Percentiles rank a stretch among this genome's conserved stretches.
Evolutionary conservation across 305 asterid genomes (phyloP).

Genomic region (Coffea humblotiana): DNA sequence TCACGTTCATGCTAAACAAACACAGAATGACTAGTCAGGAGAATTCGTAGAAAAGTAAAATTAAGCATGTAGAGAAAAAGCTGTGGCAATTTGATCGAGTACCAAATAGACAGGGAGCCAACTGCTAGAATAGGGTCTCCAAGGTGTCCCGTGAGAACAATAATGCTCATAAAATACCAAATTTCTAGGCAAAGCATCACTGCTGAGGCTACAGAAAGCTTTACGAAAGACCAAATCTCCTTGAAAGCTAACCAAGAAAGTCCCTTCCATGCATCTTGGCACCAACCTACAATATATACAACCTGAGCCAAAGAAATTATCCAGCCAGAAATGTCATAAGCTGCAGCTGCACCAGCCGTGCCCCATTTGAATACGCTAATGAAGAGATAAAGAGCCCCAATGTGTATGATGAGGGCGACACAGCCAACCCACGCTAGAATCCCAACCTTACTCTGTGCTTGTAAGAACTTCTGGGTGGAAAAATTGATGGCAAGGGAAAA

Average conservation of each 20-base stretch:
- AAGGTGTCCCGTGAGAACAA: constrained; percentile 87
- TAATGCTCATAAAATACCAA: constrained; percentile 97
- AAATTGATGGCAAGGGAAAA: constrained; percentile 83
- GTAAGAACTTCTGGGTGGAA: constrained; percentile 85
- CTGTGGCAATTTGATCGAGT: constrained; percentile 4
- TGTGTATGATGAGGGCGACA: constrained; percentile 53
- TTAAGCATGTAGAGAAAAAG: background rate
- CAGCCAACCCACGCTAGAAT: constrained; percentile 83
- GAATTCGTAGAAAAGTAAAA: background rate
- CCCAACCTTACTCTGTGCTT: constrained; percentile 78
- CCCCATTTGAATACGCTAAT: constrained; percentile 73
- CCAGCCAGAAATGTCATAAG: constrained; percentile 83
- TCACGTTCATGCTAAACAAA: constrained; percentile 77
- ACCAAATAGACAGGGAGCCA: constrained; percentile 97
- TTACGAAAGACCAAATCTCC: constrained; percentile 66
- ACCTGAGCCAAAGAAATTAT: constrained; percentile 68
- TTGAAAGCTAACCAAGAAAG: constrained; percentile 71
- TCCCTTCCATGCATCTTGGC: constrained; percentile 81
- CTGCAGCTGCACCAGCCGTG: constrained; percentile 74
- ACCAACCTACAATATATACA: constrained; percentile 69
- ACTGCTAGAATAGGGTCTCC: constrained; percentile 84
- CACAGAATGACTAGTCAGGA: background rate
- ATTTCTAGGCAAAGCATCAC: constrained; percentile 94
- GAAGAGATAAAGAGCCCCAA: constrained; percentile 49
- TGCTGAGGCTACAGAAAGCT: constrained; percentile 81